Evolutionary conservation across 2,329 filamentous ascomycete species (phyloP), one percentile per base, ranked within the genome.

Genomic region (Colletotrichum shisoi): DNA sequence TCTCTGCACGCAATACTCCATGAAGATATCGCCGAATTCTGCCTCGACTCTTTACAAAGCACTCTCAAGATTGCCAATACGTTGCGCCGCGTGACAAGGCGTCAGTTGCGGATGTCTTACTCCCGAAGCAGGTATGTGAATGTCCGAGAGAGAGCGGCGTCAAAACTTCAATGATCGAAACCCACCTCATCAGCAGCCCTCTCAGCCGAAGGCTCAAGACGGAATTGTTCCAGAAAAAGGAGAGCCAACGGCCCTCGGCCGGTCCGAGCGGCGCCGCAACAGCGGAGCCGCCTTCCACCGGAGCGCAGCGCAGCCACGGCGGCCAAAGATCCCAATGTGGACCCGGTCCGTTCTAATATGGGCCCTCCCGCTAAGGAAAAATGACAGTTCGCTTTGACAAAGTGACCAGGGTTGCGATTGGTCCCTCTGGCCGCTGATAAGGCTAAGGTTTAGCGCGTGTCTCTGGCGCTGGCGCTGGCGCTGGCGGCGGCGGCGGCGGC

Each of bases 381-480:
- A 67, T 68, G 66, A 68, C 66, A 62, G 67, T 57, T 67, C 37
- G 57, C 57, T 62, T 17, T 68, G 66, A 68, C 66, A 67, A 66
- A 68, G 42, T 52, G 45, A 57, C 62, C 24, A 31, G 57, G 46
- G 51, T 12, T 12, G 5, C 57, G 57, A 67, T 68, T 68, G 66
- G 66, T 9, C 40, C 24, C 42, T 68, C 31, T 39, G 13, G 12
- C 9, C 57, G 37, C 62, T 68, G 66, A 68, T 68, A 68, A 68
- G 66, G 66, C 66, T 68, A 68, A 67, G 52, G 51, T 48, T 62
- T 68, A 62, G 66, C 44, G 54, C 54, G 42, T 42, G 49, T 12
- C 21, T 49, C 42, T 21, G 27, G 31, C 31, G 31, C 31, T 34
- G 31, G 7, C 27, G 27, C 7, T 8, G 31, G 31, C n/a, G n/a